These are phyloP conservation scores for Ballota nigra DNA, from an alignment of 257 asterid genomes.

Conservation along the genomic window DNA sequence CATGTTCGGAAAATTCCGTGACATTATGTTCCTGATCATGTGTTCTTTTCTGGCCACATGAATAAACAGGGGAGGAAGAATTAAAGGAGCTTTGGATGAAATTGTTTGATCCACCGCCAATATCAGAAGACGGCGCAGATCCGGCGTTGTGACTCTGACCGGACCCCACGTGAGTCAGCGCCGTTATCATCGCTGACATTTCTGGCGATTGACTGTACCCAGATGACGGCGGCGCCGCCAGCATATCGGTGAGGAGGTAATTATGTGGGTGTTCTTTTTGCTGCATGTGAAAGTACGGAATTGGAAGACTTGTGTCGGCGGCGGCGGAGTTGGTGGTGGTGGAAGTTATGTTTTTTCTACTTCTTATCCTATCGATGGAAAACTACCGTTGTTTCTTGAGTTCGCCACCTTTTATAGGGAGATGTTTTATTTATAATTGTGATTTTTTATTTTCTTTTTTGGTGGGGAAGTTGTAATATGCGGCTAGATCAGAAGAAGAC, in stretches of 20 bases:
- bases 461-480: neutral
- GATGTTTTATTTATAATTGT: neutral
- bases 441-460: neutral
- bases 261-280: slow-evolving; percentile 28
- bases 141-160: slow-evolving; percentile 33
- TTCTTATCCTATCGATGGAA: slow-evolving; percentile 29
- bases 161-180: slow-evolving; percentile 55
- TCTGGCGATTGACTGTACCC: slow-evolving; percentile 36
- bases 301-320: neutral
- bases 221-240: slow-evolving; percentile 29
- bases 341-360: no score
- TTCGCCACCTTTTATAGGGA: slow-evolving; percentile 59
- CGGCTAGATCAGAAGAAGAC: slow-evolving; percentile 7
- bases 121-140: slow-evolving; percentile 21
- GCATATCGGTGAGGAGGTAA: slow-evolving; percentile 31
- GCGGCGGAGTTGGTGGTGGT: no score
- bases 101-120: no score
- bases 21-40: slow-evolving; percentile 41
- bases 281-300: slow-evolving; percentile 28
- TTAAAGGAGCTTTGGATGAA: no score
- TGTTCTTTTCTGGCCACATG: slow-evolving; percentile 60
- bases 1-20: slow-evolving; percentile 18
- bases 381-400: slow-evolving; percentile 37
- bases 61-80: slow-evolving; percentile 48
- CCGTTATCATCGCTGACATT: slow-evolving; percentile 63